Conservation (phyloP, 2,329 filamentous ascomycete species). For the Knufia fluminis region DNA sequence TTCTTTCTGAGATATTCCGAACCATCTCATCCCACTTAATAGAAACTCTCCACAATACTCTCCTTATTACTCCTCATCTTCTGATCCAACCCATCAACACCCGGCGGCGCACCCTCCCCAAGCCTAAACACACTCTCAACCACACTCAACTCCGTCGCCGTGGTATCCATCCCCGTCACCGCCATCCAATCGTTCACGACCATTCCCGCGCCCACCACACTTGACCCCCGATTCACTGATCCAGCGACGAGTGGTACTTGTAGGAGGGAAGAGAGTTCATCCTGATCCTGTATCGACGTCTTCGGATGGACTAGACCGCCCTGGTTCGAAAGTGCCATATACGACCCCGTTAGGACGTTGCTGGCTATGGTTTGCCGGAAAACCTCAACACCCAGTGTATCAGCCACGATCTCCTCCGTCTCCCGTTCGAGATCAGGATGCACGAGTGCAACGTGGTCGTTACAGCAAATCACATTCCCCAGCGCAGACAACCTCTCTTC, state of each 20-base stretch:
- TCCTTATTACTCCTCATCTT: constrained; percentile 73
- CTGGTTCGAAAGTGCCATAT: constrained; percentile 94
- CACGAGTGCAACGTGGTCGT: constrained; percentile 93
- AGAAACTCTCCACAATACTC: constrained; percentile 98
- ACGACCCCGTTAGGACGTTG: constrained; percentile 90
- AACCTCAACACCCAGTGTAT: constrained; percentile 61
- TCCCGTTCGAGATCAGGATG: constrained; percentile 96
- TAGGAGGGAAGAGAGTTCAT: constrained; percentile 84
- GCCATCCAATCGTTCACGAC: constrained; percentile 97
- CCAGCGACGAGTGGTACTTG: constrained; percentile 95
- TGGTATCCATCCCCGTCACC: constrained; percentile 86
- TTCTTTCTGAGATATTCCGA: too few species aligned
- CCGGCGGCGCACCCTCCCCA: constrained; percentile 68
- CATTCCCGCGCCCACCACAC: constrained; percentile 94
- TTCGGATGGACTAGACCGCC: constrained; percentile 96
- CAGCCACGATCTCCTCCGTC: constrained; percentile 97
- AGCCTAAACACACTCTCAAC: constrained; percentile 93
- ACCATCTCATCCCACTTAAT: too few species aligned
- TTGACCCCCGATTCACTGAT: constrained; percentile 82
- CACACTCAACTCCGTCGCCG: constrained; percentile 93
- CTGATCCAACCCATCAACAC: constrained; percentile 31
- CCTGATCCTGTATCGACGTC: constrained; percentile 94
- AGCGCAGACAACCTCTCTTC: constrained; percentile 93
- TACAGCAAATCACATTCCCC: constrained; percentile 92
- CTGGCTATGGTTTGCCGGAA: constrained; percentile 82